Evolutionary conservation across 768 basidiomycete species (phyloP).

Genomic region (Lentinus brumalis): DNA sequence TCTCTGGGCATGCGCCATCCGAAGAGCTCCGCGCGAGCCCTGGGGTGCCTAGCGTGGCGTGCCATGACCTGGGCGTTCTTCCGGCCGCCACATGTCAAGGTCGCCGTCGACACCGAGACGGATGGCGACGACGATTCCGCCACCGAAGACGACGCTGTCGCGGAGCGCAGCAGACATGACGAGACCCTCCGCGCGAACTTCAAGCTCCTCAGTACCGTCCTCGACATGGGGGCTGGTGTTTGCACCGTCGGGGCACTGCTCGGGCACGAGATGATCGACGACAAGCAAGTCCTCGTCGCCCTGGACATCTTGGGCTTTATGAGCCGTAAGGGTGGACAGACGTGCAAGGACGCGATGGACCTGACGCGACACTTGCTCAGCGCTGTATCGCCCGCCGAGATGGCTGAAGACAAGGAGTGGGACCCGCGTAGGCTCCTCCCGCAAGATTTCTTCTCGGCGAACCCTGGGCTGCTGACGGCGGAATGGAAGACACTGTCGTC

Average conservation of each 20-base stretch:
- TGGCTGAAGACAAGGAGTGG: constrained; percentile 40
- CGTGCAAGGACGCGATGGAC: constrained; percentile 58
- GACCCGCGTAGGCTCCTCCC: constrained; percentile 52
- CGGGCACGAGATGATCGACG: constrained; percentile 35
- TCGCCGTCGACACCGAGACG: constrained; percentile 16
- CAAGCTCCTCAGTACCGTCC: constrained; percentile 51
- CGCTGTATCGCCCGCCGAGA: background rate
- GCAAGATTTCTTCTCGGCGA: constrained; percentile 53
- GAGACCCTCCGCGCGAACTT: constrained; percentile 37
- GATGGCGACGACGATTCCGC: constrained; percentile 31
- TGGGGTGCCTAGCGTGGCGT: constrained; percentile 69
- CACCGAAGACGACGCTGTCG: constrained; percentile 27
- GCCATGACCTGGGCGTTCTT: constrained; percentile 66
- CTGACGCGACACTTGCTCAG: constrained; percentile 37
- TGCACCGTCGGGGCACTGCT: constrained; percentile 58
- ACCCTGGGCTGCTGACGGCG: constrained; percentile 54
- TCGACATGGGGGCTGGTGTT: constrained; percentile 62
- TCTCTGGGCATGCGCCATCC: constrained; percentile 59
- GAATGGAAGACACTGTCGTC: constrained; percentile 51
- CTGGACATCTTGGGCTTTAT: constrained; percentile 56
- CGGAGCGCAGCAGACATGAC: constrained; percentile 23
- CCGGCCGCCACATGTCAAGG: constrained; percentile 46
- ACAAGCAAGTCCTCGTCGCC: constrained; percentile 44
- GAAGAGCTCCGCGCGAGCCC: constrained; percentile 62
- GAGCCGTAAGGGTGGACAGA: constrained; percentile 53